A percentile compares a stretch with the other conserved stretches of the same genome.
phyloP scores from a whole-genome alignment of 768 basidiomycete species.

The Grammothele lineata region DNA sequence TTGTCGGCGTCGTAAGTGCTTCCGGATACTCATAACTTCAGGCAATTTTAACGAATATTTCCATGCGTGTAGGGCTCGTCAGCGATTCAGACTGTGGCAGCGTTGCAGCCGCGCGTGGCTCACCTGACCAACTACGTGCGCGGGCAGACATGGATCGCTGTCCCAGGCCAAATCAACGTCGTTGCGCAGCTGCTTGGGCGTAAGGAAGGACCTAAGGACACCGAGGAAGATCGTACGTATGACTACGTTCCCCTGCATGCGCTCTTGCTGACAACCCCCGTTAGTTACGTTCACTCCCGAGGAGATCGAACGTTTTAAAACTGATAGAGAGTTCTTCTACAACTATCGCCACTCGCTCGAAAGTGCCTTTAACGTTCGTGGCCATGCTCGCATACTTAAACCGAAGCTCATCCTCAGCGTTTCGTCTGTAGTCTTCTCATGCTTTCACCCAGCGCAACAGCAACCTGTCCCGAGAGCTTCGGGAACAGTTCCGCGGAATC shows the following conservation, averaged over 20 bases:
- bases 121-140: slow-evolving; percentile 51
- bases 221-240: too few relatives aligned
- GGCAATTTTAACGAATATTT: background rate
- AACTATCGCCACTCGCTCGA: slow-evolving; percentile 47
- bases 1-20: slow-evolving; percentile 50
- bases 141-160: slow-evolving; percentile 52
- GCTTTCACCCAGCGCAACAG: too few relatives aligned
- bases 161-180: slow-evolving; percentile 37
- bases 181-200: slow-evolving; percentile 35
- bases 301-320: slow-evolving; percentile 43
- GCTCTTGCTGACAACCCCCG: too few relatives aligned
- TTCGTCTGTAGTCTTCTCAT: too few relatives aligned
- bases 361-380: slow-evolving; percentile 48
- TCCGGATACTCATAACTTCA: background rate
- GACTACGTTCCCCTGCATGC: too few relatives aligned
- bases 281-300: slow-evolving; percentile 50
- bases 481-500: slow-evolving; percentile 16
- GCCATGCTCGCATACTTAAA: too few relatives aligned
- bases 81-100: slow-evolving; percentile 56
- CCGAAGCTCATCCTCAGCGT: too few relatives aligned
- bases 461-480: too few relatives aligned
- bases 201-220: slow-evolving; percentile 23
- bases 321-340: slow-evolving; percentile 42
- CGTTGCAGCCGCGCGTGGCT: slow-evolving; percentile 46
- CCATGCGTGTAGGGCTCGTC: slow-evolving; percentile 45